Conservation (phyloP, 805 yeast species). For the Ogataea ganodermae region DNA sequence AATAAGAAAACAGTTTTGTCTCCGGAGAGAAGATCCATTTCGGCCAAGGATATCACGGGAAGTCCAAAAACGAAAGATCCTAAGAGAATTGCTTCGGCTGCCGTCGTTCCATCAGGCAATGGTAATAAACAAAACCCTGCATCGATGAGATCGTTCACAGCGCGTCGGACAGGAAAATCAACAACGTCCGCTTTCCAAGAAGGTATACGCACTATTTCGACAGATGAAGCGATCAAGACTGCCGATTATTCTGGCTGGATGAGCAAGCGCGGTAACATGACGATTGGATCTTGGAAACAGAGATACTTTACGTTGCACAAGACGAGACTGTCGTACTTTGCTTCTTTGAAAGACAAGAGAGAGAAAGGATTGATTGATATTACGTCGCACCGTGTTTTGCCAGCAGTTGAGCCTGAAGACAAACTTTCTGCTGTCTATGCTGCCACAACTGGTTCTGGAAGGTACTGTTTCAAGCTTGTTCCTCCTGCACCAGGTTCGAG, state of each 20-base stretch:
- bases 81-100: conserved; percentile 46
- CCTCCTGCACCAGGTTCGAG: conserved; percentile 98
- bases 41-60: conserved; percentile 44
- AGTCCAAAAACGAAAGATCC: conserved; percentile 27
- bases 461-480: conserved; percentile 85
- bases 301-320: conserved; percentile 88
- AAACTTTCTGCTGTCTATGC: conserved; percentile 81
- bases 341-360: conserved; percentile 70
- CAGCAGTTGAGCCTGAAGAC: conserved; percentile 77
- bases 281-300: conserved; percentile 89
- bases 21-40: conserved; percentile 50
- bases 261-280: conserved; percentile 84
- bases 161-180: conserved; percentile 48
- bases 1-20: conserved; percentile 16
- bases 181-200: conserved; percentile 82
- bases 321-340: conserved; percentile 87
- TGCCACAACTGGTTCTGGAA: conserved; percentile 91
- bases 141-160: conserved; percentile 41
- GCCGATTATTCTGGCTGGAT: conserved; percentile 92
- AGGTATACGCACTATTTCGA: conserved; percentile 77
- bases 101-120: conserved; percentile 29
- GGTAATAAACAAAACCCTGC: conserved; percentile 38
- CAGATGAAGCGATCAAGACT: conserved; percentile 72
- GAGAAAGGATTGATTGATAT: conserved; percentile 95
- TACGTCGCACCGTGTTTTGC: conserved; percentile 89